phyloP scores from a whole-genome alignment of 768 basidiomycete species.

The Gloeophyllum trabeum region DNA sequence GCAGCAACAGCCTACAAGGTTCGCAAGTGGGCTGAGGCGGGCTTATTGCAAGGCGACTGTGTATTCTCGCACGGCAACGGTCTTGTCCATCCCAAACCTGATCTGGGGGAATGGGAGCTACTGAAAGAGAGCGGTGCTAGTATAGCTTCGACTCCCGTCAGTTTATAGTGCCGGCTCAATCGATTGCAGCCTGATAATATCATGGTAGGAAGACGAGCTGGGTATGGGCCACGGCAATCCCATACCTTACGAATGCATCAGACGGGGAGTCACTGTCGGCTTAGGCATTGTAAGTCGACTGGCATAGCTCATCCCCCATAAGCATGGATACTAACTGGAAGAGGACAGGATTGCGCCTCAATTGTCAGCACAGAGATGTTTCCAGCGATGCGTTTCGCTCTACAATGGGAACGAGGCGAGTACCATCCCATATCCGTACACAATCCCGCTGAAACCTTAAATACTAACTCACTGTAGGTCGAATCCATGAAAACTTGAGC shows the following conservation, averaged over 20 bases:
- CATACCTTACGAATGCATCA: constrained; percentile 15
- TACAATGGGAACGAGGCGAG: constrained; percentile 17
- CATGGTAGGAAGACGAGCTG: constrained; percentile 14
- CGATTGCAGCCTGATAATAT: neutral
- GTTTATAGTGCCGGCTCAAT: neutral
- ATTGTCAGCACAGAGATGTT: constrained; percentile 19
- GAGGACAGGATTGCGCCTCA: constrained; percentile 12
- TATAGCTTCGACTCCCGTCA: constrained; percentile 15
- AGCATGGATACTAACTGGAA: neutral
- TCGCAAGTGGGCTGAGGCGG: constrained; percentile 12
- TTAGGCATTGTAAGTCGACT: constrained; percentile 16
- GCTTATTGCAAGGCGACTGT: constrained; percentile 16
- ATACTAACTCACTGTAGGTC: neutral
- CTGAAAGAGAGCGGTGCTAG: constrained; percentile 15
- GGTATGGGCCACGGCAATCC: constrained; percentile 21
- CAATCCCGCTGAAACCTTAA: neutral
- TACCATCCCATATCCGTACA: neutral
- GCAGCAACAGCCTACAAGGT: neutral
- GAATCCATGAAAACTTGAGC: neutral
- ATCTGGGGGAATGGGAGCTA: constrained; percentile 15
- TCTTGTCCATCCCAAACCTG: constrained; percentile 12
- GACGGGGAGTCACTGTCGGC: constrained; percentile 17
- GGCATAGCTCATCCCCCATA: neutral
- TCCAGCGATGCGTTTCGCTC: constrained; percentile 17
- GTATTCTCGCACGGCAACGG: constrained; percentile 19